Conservation (phyloP, 2,329 filamentous ascomycete genomes). For the Verticillium nonalfalfae region DNA sequence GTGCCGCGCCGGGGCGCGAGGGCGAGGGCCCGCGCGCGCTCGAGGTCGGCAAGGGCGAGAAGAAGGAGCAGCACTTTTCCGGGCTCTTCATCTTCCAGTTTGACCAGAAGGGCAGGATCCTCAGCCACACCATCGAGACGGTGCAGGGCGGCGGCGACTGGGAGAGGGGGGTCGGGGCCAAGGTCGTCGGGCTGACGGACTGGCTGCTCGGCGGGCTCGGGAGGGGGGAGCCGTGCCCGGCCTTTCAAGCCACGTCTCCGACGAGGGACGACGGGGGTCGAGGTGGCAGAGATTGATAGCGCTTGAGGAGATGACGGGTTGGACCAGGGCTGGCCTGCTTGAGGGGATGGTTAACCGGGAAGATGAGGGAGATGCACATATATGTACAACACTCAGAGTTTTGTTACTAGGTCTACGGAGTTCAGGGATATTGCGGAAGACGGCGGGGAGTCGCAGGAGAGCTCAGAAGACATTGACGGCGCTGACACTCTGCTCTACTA, state of each 20-base stretch:
- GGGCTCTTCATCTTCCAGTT: conserved; percentile 96
- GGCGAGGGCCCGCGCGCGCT: background rate
- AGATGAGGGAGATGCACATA: background rate
- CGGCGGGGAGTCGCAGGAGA: background rate
- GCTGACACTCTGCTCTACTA: background rate
- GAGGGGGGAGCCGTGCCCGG: conserved; percentile 20
- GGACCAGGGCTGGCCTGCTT: background rate
- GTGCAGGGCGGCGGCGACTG: conserved; percentile 77
- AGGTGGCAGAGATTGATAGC: background rate
- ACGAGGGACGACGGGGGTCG: background rate
- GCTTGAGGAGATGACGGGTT: background rate
- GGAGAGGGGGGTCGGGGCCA: conserved; percentile 73
- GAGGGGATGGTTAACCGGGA: background rate
- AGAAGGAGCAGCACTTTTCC: conserved; percentile 70
- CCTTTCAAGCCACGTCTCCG: conserved; percentile 5
- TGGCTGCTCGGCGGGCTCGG: conserved; percentile 81
- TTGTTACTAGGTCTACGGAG: background rate
- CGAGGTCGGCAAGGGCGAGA: conserved; percentile 20
- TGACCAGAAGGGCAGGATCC: conserved; percentile 75
- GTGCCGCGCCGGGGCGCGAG: conserved; percentile 21
- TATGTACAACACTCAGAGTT: background rate
- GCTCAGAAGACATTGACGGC: background rate
- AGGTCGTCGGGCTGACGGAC: conserved; percentile 86
- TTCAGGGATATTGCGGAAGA: background rate
- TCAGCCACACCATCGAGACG: conserved; percentile 90